Base-by-base conservation (phyloP, 2,329 filamentous ascomycete species). In the Rhinocladiella similis region DNA sequence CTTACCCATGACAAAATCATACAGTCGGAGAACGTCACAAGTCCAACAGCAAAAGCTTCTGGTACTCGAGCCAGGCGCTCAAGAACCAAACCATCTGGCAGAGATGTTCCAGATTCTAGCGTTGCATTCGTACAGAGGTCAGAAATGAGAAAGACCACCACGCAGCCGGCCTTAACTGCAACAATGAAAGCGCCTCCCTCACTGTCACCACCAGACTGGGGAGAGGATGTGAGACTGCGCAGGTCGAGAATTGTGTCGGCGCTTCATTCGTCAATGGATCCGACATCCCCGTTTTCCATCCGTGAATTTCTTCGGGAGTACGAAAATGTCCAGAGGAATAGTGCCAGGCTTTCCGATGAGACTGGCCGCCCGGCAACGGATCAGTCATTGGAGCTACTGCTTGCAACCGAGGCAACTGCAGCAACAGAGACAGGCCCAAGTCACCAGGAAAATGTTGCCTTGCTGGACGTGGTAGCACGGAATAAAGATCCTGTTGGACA, bases 251-350 rank as follows among this genome's bases (percentile, higher is more conserved):
- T 83, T 50, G 73, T 77, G 27, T 75, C 78, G 16, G 79, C 79
- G 2, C 63, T 82, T 27, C 78, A 80, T 57, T 73, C 77, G 0
- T 76, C 78, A 0, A 71, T 77, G 47, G 74, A 73, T 14, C 78
- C 78, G 1, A 77, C 77, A 2, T 80, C 80, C 1, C 79, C 81
- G 16, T 72, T 79, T 19, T 82, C 82, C 1, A 73, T 83, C 38
- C 78, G 76, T 42, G 80, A 84, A 19, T 75, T 82, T 41, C 72
- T 81, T 38, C 76, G 77, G 39, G 76, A 75, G n/a, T 80, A 83
- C 62, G 76, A 74, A 25, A 75, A 69, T 36, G 61, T 63, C 7
- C 63, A 64, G 36, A 65, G 65, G 13, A 64, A 64, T 14, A 67
- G 62, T 36, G 52, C 51, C n/a, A 62, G 60, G 33, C 63, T 63